Conservation (phyloP, 495 filamentous ascomycete genomes). For the Neurospora sublineolata region DNA sequence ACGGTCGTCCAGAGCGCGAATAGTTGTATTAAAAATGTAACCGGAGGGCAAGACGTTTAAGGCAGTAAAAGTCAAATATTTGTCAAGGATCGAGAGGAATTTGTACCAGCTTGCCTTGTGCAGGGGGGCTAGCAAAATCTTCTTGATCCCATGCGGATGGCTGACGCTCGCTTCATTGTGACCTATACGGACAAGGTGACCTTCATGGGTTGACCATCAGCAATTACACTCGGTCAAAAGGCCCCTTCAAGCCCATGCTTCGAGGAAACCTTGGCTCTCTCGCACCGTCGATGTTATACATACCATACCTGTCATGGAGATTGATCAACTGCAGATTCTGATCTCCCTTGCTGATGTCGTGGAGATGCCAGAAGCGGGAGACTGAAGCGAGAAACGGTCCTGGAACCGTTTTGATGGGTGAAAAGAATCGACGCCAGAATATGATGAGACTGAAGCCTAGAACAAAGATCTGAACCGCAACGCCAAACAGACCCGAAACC, state of each 20-base stretch:
- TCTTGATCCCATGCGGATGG: constrained; percentile 33
- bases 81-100: constrained; percentile 22
- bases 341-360: constrained; percentile 1
- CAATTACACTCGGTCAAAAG: background rate
- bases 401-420: background rate
- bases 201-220: constrained; percentile 6
- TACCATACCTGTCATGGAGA: constrained; percentile 1
- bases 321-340: background rate
- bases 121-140: constrained; percentile 14
- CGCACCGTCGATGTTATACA: background rate
- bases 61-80: constrained; percentile 30
- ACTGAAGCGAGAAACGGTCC: constrained; percentile 1
- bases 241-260: background rate
- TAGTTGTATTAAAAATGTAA: constrained; percentile 32
- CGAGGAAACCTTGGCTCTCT: background rate
- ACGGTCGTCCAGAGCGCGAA: constrained; percentile 24
- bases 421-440: background rate
- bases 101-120: constrained; percentile 20
- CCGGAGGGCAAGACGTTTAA: constrained; percentile 30
- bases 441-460: background rate
- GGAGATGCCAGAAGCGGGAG: constrained; percentile 3
- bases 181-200: constrained; percentile 36
- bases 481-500: background rate
- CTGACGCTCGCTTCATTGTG: constrained; percentile 39
- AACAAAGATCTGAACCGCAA: background rate